Evolutionary conservation across 1,284 basidiomycete genomes (phyloP), one percentile per base, ranked within the genome.

Genomic region (Fomitopsis pinicola): DNA sequence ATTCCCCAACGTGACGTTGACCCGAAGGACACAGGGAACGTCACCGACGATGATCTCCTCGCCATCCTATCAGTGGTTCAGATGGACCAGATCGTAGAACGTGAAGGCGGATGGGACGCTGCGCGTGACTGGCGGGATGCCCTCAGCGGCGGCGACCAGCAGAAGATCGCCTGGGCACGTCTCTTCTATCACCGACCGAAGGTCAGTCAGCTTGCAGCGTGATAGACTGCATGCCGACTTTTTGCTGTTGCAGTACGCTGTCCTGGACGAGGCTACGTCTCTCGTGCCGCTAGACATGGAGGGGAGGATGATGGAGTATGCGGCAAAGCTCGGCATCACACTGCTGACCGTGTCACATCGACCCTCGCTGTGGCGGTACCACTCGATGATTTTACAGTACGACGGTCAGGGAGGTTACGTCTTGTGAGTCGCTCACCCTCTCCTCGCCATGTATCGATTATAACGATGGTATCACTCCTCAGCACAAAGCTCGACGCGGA

Each of bases 181-280:
- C 75, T 99, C 66, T 99, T 98, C 76, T 99, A 98, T 76, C 97
- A 99, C 74, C 82, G 84, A 65, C 97, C 97, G 19, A 95, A 95
- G 82, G 94, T 89, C 67, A 63, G 74, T 61, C 19, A 44, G 28
- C 28, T 26, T 26, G 60, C 59, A 59, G 22, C 33, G 12, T 15
- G 15, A 30, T 28, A 9, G 14, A 17, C n/a, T 22, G 17, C 42
- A 56, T 28, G 42, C 17, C 50, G 10, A 52, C 22, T n/a, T 40
- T 28, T 17, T 42, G 19, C 17, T 46, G 28, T 38, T 26, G 38
- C 61, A 95, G 92, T 98, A 97, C 69, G 97, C 96, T 5, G 95
- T 99, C 59, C 81, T 98, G 48, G 97, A 98, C 71, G 97, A 99
- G 74, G 97, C 95, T 64, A 98, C 97, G 1, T 93, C 90, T 12